Conservation (phyloP, 2,329 filamentous ascomycete species). For the Cytospora schulzeri region DNA sequence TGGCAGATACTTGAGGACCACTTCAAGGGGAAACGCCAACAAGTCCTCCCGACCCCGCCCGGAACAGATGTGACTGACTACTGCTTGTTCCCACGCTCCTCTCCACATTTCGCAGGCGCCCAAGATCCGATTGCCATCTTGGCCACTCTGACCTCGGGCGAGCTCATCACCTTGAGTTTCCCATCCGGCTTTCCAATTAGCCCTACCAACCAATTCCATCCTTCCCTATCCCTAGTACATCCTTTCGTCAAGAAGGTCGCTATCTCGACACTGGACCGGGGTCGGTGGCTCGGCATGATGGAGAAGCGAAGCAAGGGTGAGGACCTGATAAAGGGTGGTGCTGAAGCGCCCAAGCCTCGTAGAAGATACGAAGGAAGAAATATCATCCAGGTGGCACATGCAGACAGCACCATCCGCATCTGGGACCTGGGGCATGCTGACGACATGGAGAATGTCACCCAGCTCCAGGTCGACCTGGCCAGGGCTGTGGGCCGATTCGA, state of each 20-base stretch:
- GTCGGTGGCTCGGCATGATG: conserved; percentile 86
- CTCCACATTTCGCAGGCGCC: conserved; percentile 83
- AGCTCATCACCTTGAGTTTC: conserved; percentile 87
- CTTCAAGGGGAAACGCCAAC: conserved; percentile 74
- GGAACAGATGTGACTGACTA: conserved; percentile 79
- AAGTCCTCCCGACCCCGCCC: conserved; percentile 72
- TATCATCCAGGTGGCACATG: conserved; percentile 83
- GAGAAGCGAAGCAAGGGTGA: conserved; percentile 82
- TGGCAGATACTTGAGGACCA: conserved; percentile 83
- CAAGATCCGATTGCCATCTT: conserved; percentile 90
- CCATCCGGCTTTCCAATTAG: conserved; percentile 89
- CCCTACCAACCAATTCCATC: conserved; percentile 89
- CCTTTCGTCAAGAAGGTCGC: conserved; percentile 79
- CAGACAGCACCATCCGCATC: conserved; percentile 85
- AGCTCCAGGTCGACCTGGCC: conserved; percentile 85
- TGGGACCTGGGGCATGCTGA: conserved; percentile 94
- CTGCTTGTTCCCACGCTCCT: conserved; percentile 77
- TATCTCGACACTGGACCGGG: conserved; percentile 74
- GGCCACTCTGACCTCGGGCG: conserved; percentile 78
- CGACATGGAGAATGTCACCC: conserved; percentile 82
- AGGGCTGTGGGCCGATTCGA: conserved; percentile 79
- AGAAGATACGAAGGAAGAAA: conserved; percentile 82
- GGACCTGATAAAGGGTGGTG: conserved; percentile 76
- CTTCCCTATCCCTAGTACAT: conserved; percentile 84
- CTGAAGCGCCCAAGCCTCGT: conserved; percentile 67